Evolutionary conservation across 345 rosid genomes (phyloP).

Genomic region (Hypericum perforatum): DNA sequence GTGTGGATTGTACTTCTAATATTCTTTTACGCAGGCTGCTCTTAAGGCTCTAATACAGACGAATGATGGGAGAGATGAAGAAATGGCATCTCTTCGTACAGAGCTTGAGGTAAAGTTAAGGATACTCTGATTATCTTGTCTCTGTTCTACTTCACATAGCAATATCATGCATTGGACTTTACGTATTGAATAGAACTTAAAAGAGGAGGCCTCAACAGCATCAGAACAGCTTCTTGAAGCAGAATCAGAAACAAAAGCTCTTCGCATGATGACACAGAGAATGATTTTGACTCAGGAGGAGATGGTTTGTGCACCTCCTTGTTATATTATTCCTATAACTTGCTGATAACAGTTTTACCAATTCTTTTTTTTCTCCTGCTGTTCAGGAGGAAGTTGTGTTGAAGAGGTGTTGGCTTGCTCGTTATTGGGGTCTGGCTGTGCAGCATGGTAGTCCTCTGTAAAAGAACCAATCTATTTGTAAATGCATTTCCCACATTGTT

Average conservation of each 20-base stretch:
- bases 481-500: neutral
- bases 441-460: constrained; percentile 50
- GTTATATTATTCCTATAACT: constrained; percentile 10
- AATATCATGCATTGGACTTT: constrained; percentile 13
- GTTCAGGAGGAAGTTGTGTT: constrained; percentile 92
- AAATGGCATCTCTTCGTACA: constrained; percentile 53
- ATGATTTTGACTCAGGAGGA: constrained; percentile 87
- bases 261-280: constrained; percentile 85
- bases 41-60: constrained; percentile 77
- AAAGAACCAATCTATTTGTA: neutral
- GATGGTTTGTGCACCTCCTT: constrained; percentile 49
- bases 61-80: constrained; percentile 65
- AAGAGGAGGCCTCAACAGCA: constrained; percentile 57
- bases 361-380: neutral
- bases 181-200: constrained; percentile 44
- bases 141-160: constrained; percentile 10
- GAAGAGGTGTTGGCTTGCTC: constrained; percentile 99
- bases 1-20: constrained; percentile 7
- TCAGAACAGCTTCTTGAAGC: constrained; percentile 67
- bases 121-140: constrained; percentile 4
- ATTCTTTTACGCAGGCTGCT: constrained; percentile 56
- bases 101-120: constrained; percentile 65
- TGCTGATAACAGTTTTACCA: constrained; percentile 2
- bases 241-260: constrained; percentile 78
- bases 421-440: constrained; percentile 89